Base-by-base conservation (phyloP, 495 filamentous ascomycete genomes). In the Usnea hakonensis region DNA sequence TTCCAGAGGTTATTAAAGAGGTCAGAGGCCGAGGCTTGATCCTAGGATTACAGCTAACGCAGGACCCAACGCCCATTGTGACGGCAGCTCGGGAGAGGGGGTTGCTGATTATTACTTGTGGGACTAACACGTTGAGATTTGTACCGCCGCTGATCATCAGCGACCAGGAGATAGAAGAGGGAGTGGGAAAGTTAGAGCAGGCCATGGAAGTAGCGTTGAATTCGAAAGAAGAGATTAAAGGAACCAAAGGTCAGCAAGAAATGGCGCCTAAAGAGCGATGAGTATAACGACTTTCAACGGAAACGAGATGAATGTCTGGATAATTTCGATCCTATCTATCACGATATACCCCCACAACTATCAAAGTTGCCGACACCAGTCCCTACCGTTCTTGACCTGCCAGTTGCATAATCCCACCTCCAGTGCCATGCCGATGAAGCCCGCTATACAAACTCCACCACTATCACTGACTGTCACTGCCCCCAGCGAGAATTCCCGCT, bases 391-490 rank as follows among this genome's bases (percentile, higher is more conserved):
- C 26, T 67, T 72, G 58, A 92, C 86, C 73, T 97, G 91, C 80
- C 84, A 95, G 52, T 79, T 77, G 72, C 94, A 98, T 37, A 98
- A 72, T 74, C 79, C 82, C 10, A 87, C 82, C 76, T 97, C 93
- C 75, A 96, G 79, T n/a, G 73, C 81, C 85, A 96, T 88, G 54
- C 90, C 83, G 2, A 97, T 53, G 48, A 98, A 89, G 0, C 90
- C 88, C 1, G 94, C 93, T 32, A 96, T 80, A 71, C 89, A 95
- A 46, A 98, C 95, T 0, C 94, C 94, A 0, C 77, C 93, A 35
- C 87, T 90, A 72, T 98, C 94, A 72, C 90, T 95, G 44, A 97
- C 94, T 50, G 88, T 95, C 21, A 90, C 91, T 0, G 92, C 94
- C 3, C 88, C 85, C 3, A 98, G 76, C 53, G 88, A 91, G 69